Evolutionary conservation across 73 alveolate genomes (phyloP), one percentile per base, ranked within the genome.

Genomic region (Urostyla sp.): DNA sequence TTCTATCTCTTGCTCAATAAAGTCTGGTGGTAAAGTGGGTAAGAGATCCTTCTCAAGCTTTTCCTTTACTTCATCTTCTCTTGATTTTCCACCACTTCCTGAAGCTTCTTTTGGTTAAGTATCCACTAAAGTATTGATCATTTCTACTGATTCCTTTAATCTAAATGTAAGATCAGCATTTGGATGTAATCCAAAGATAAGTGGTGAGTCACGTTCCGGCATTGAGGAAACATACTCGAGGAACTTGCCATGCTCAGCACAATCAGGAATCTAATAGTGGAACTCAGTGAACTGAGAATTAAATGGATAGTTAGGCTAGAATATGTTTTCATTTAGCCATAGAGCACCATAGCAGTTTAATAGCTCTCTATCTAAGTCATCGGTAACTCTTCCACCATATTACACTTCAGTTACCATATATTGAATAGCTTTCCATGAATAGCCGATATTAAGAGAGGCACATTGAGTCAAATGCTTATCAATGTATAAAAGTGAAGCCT

Each of bases 381-480:
- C 99, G 53, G 99, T 97, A 50, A 97, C 97, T 67, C 99, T 97
- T 58, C 99, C 99, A 16, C 99, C 99, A 89, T 97, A 98, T 86
- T 96, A 94, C 20, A 97, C 99, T 69, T 95, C 99, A 27, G 99
- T 91, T 50, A 98, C 99, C 99, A 98, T 98, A 89, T 96, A 97
- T 76, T 94, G 93, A 37, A 98, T 92, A 20, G 99, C 98, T 82
- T 92, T 95, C 98, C 95, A 88, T 88, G 95, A 88, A 66, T 89
- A 89, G 83, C 93, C 90, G 48, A 87, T 86, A 74, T 76, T 88
- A 11, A 94, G 94, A 40, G 99, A 84, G 79, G 92, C 61, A 82
- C 97, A 79, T 89, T 93, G 94, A 49, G 98, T 90, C 92, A 98
- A 89, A 86, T 98, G 99, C 88, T 94, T 98, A 74, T 98, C 99